Percentiles rank a stretch among this genome's conserved stretches.
Evolutionary conservation across 164 flowering plant genomes (phyloP).

Genomic region (Magnolia kwangsiensis): DNA sequence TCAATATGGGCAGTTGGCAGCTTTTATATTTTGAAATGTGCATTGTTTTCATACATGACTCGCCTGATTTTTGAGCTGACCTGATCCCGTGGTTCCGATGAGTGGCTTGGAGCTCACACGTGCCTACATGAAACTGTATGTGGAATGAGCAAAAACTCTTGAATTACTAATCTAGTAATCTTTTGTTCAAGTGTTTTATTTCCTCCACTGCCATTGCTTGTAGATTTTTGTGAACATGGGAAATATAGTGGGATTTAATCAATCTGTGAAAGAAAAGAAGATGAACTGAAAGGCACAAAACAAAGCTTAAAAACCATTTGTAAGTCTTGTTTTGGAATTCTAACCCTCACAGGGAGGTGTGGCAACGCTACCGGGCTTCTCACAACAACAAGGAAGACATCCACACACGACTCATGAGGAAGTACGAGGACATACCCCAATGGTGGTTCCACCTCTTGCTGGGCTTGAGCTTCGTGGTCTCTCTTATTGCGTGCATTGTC

Average conservation of each 20-base stretch:
- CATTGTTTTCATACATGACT: too few species aligned
- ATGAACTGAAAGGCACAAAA: too few species aligned
- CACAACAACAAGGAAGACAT: constrained; percentile 44
- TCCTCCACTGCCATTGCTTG: not conserved
- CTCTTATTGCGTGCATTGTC: constrained; percentile 55
- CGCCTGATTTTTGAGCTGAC: too few species aligned
- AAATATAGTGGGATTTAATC: too few species aligned
- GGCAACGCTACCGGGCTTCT: constrained; percentile 27
- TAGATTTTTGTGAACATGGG: not conserved
- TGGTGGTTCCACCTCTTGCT: constrained; percentile 72
- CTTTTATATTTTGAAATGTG: too few species aligned
- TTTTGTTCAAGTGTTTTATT: not conserved
- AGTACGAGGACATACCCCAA: constrained; percentile 55
- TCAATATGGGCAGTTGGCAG: too few species aligned
- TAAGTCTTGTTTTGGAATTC: not conserved
- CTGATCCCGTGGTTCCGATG: too few species aligned
- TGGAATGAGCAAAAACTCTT: too few species aligned
- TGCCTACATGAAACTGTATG: too few species aligned
- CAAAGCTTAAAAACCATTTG: not conserved
- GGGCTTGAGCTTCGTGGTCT: constrained; percentile 27
- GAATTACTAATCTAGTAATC: not conserved
- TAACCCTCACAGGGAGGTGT: constrained; percentile 44
- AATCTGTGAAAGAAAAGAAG: too few species aligned
- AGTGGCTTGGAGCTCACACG: too few species aligned
- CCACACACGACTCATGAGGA: constrained; percentile 74